Conservation (phyloP, 2,329 filamentous ascomycete genomes). For the Rachicladosporium sp. region DNA sequence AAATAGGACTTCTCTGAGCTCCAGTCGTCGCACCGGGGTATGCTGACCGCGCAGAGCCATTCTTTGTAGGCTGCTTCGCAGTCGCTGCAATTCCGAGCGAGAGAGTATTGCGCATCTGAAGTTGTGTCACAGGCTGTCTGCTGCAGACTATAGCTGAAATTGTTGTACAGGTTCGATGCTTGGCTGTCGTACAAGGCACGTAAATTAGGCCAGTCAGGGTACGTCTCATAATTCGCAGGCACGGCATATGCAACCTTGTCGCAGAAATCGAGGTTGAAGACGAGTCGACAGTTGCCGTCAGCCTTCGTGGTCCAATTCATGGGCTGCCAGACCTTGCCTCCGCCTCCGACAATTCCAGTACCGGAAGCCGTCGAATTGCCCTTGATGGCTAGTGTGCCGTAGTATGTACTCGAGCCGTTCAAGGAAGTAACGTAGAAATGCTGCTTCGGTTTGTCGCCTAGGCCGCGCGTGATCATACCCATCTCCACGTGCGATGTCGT, state of each 20-base stretch:
- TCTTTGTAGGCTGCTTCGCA: conserved; percentile 75
- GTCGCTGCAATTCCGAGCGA: conserved; percentile 62
- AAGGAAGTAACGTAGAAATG: conserved; percentile 77
- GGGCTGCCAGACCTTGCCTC: conserved; percentile 59
- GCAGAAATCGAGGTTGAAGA: conserved; percentile 83
- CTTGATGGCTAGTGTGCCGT: conserved; percentile 57
- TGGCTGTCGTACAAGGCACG: conserved; percentile 66
- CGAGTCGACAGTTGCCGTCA: conserved; percentile 72
- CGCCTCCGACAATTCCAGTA: conserved; percentile 50
- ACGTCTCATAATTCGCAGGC: conserved; percentile 59
- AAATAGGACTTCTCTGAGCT: conserved; percentile 44
- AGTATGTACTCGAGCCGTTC: conserved; percentile 58
- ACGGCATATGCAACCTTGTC: conserved; percentile 82
- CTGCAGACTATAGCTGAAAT: conserved; percentile 70
- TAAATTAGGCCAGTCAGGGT: conserved; percentile 49
- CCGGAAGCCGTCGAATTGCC: conserved; percentile 42
- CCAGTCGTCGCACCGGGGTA: conserved; percentile 86
- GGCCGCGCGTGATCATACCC: conserved; percentile 57
- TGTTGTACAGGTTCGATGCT: conserved; percentile 55
- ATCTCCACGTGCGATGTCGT: conserved; percentile 34
- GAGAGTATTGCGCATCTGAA: conserved; percentile 63
- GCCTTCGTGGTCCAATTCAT: conserved; percentile 68
- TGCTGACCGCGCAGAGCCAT: conserved; percentile 89
- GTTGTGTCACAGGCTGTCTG: conserved; percentile 77
- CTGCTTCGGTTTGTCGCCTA: conserved; percentile 60